Evolutionary conservation across 139 green algal species (phyloP), one percentile per base, ranked within the genome.

Genomic region (Micractinium sp.): DNA sequence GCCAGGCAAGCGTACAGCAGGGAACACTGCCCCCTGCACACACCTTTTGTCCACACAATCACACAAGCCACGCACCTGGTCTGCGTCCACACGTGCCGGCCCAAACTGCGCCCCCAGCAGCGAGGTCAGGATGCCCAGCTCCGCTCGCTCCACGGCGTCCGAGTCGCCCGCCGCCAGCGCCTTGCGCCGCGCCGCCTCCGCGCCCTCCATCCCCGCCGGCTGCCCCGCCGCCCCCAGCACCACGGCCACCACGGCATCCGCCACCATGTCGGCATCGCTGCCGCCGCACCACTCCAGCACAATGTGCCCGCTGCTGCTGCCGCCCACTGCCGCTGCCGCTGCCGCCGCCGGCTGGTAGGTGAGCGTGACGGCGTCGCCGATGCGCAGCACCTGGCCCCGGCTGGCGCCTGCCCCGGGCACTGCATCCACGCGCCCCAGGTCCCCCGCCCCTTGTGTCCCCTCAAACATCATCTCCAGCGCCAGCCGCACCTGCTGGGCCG

Each of bases 261-360:
- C 97, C 12, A 99, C 89, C 88, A 97, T 96, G 93, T 99, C 98
- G 0, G 87, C 91, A 7, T 96, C 88, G 0, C 93, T 89, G 36
- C 97, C 96, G n/a, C 94, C 95, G 83, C 96, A 88, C 98, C 98
- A 99, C 93, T 99, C 94, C 71, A 99, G 79, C 80, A 99, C 81
- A 14, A 97, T 91, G 66, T 96, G 93, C 67, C 84, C 75, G 33
- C 74, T 15, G 4, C 82, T 80, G 20, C 87, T 71, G 63, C 20
- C 63, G 63, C 20, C 47, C 47, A 56, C 47, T 89, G 25, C 87
- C 90, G 33, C 87, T 85, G 3, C 82, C 14, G 60, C 76, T 81
- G 81, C 29, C 61, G 53, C 85, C 33, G 63, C 20, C 38, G 83
- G 83, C 67, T 93, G 80, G 88, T 92, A 88, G 27, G 83, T 89